A percentile compares a stretch with the other conserved stretches of the same genome.
Conservation (phyloP, 345 rosid species). For the Pugionium cornutum region DNA sequence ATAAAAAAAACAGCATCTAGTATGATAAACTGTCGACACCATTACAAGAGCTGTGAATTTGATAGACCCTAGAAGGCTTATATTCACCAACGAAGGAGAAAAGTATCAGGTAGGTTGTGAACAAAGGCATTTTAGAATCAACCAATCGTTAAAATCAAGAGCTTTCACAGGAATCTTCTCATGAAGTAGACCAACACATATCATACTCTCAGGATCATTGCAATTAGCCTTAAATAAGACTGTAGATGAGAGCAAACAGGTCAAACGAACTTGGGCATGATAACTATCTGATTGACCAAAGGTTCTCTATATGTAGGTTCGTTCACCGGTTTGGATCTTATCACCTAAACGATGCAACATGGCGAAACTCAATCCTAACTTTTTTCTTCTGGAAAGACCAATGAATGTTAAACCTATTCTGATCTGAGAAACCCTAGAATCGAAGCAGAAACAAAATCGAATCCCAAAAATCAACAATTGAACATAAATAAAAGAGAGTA, state of each 20-base stretch:
- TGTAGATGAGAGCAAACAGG: neutral
- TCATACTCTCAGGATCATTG: neutral
- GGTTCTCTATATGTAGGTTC: neutral
- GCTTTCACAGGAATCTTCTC: neutral
- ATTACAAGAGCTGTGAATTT: neutral
- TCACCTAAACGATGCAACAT: neutral
- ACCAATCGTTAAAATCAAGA: slow-evolving; percentile 1
- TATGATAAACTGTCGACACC: neutral
- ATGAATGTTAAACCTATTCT: neutral
- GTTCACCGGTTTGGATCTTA: neutral
- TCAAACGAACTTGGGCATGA: neutral
- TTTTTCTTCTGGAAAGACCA: no score
- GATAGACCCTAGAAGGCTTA: neutral
- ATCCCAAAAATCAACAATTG: no score
- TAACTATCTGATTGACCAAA: no score
- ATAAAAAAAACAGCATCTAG: neutral
- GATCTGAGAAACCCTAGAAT: slow-evolving; percentile 26
- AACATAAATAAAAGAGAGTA: slow-evolving; percentile 5
- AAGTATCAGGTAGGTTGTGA: neutral
- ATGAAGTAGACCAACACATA: slow-evolving; percentile 2
- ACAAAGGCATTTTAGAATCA: neutral
- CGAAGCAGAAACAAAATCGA: neutral
- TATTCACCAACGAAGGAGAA: neutral
- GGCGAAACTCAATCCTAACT: no score
- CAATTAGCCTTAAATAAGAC: neutral